Conservation (phyloP, 1,139 yeast species). For the Hemisphaericaspora xylanilytica region DNA sequence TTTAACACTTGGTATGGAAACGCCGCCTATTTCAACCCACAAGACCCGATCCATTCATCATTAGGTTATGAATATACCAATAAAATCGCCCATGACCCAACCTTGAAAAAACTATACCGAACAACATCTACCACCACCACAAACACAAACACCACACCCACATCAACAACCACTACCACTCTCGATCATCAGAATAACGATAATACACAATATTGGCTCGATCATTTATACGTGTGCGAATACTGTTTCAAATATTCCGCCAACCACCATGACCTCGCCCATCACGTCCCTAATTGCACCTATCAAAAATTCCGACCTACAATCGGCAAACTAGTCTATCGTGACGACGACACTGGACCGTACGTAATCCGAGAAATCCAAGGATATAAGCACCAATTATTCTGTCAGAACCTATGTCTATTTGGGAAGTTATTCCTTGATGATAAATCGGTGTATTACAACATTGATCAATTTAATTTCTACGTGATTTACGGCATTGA, state of each 20-base stretch:
- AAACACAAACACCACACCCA: too few relatives aligned
- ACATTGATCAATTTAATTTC: constrained; percentile 76
- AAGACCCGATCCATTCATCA: constrained; percentile 22
- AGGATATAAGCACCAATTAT: constrained; percentile 62
- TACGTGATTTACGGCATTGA: constrained; percentile 62
- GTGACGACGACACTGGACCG: constrained; percentile 50
- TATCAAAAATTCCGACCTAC: constrained; percentile 30
- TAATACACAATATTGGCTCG: constrained; percentile 49
- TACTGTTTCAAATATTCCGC: constrained; percentile 79
- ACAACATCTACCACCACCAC: constrained; percentile 1
- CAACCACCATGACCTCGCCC: constrained; percentile 29
- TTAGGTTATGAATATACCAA: constrained; percentile 29
- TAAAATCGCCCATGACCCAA: constrained; percentile 20
- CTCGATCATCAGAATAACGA: too few relatives aligned
- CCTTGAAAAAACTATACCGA: constrained; percentile 12
- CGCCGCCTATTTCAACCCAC: constrained; percentile 61
- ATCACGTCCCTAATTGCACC: constrained; percentile 49
- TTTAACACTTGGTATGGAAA: constrained; percentile 87
- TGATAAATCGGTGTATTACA: constrained; percentile 82
- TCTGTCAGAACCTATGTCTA: constrained; percentile 78
- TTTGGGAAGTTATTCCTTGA: constrained; percentile 90
- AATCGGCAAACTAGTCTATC: constrained; percentile 69
- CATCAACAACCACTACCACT: too few relatives aligned
- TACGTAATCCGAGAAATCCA: constrained; percentile 58
- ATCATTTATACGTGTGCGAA: constrained; percentile 68